Evolutionary conservation across 129 eudicot species (phyloP), one percentile per base, ranked within the genome.

Genomic region (Escallonia herrerae): DNA sequence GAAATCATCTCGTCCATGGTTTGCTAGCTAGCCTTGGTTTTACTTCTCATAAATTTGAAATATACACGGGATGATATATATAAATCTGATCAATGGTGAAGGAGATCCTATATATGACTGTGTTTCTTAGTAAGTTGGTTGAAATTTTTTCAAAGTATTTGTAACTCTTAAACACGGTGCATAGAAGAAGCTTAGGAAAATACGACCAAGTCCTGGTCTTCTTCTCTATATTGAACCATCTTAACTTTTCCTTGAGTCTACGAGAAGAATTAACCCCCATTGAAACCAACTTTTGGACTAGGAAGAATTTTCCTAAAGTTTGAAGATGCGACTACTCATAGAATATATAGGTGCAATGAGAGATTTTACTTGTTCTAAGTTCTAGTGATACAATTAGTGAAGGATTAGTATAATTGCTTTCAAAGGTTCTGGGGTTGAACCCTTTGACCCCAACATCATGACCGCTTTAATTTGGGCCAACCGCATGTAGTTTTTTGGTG

Each of bases 71-170:
- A 22, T n/a, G 8, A 3, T 43, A 10, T 14, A 15, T 37, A 62
- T 62, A 71, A 3, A 50, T 14, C 7, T 2, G 48, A 48, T 47
- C 49, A 9, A 3, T 37, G 14, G 38, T 8, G 12, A 38, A 8
- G 22, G 22, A 38, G 22, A 62, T 8, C 22, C 5, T 42, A 9
- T 63, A 13, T 7, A 4, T 1, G 22, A 38, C 3, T 54, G 39
- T 54, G 8, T 54, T 13, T 55, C 8, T 55, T 42, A 13, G 9
- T 62, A n/a, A 45, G 41, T 43, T 62, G 9, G 37, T 7, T 47
- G 49, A 64, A 57, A 72, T 70, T 2, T 46, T 43, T 82, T 86
- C 95, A 86, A 86, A 86, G 95, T 77, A 80, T 71, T 77, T 72
- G 82, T 64, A 72, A 73, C 48, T 68, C 22, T 76, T 39, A 53